Conservation (phyloP, 129 eudicot genomes). For the Flaveria bidentis region DNA sequence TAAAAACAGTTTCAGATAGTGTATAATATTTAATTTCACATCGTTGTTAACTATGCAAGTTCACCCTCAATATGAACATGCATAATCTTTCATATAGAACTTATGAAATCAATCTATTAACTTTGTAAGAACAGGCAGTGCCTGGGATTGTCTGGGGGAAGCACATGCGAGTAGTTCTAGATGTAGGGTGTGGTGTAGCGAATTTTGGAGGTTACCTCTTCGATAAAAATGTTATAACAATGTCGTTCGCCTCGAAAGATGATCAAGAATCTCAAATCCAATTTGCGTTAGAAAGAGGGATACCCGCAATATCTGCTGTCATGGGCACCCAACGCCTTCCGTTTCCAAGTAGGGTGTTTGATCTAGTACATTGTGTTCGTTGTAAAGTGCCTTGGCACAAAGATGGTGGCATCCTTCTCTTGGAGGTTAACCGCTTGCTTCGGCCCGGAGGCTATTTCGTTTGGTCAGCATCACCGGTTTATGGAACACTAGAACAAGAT, state of each 20-base stretch:
- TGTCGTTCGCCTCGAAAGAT: conserved; percentile 77
- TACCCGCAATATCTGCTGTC: conserved; percentile 74
- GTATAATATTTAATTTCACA: no score
- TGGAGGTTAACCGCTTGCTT: conserved; percentile 76
- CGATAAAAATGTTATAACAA: conserved; percentile 69
- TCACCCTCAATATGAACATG: no score
- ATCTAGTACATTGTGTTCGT: conserved; percentile 77
- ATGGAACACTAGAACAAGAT: conserved; percentile 73
- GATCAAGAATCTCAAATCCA: conserved; percentile 74
- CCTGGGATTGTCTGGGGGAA: conserved; percentile 81
- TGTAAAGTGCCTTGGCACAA: conserved; percentile 87
- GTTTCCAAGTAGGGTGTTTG: conserved; percentile 69
- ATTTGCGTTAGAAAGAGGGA: conserved; percentile 80
- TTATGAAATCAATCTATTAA: neutral
- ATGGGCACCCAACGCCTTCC: conserved; percentile 74
- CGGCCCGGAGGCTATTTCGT: conserved; percentile 84
- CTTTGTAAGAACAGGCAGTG: conserved; percentile 45
- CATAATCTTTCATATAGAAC: no score
- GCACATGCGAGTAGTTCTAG: conserved; percentile 62
- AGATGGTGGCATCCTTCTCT: conserved; percentile 73
- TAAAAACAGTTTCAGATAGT: no score
- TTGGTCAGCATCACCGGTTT: conserved; percentile 91
- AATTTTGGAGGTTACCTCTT: conserved; percentile 81
- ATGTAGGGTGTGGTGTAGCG: conserved; percentile 79
- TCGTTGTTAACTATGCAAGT: no score